phyloP scores from a whole-genome alignment of 306 rosid genomes.

The Acacia confusa region DNA sequence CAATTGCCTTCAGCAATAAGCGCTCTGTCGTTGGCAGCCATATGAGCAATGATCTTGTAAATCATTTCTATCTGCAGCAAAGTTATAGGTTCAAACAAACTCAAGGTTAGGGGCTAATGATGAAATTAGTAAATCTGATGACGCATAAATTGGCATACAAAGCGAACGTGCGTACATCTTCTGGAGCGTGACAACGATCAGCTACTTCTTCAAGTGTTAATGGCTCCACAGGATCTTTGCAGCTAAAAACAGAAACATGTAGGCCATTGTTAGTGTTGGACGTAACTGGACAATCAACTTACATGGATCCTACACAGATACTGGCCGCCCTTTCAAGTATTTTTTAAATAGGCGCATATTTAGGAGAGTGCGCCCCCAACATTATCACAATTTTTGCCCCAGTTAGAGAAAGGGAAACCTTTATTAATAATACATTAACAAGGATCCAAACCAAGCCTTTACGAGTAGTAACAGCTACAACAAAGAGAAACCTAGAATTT shows the following conservation, averaged over 20 bases:
- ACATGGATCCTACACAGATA: neutral
- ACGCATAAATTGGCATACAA: neutral
- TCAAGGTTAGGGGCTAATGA: neutral
- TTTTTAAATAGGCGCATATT: neutral
- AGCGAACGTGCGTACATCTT: constrained; percentile 51
- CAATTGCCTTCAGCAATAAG: constrained; percentile 86
- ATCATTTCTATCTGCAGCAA: constrained; percentile 78
- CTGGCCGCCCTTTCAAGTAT: neutral
- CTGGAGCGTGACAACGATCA: constrained; percentile 65
- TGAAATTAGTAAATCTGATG: neutral
- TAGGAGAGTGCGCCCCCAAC: neutral
- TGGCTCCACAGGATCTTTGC: constrained; percentile 48
- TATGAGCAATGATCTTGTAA: constrained; percentile 79
- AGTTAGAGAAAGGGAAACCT: neutral
- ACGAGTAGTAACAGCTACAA: neutral
- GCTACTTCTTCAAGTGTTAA: constrained; percentile 42
- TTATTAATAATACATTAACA: neutral
- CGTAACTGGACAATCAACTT: neutral
- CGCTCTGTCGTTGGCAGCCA: constrained; percentile 93
- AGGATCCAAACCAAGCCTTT: neutral
- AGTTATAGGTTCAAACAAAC: constrained; percentile 13
- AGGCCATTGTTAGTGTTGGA: constrained; percentile 1
- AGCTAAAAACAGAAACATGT: constrained; percentile 43
- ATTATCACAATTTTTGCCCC: neutral
- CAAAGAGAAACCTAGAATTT: neutral